Conservation (phyloP, 306 rosid genomes). For the Coriaria nepalensis region DNA sequence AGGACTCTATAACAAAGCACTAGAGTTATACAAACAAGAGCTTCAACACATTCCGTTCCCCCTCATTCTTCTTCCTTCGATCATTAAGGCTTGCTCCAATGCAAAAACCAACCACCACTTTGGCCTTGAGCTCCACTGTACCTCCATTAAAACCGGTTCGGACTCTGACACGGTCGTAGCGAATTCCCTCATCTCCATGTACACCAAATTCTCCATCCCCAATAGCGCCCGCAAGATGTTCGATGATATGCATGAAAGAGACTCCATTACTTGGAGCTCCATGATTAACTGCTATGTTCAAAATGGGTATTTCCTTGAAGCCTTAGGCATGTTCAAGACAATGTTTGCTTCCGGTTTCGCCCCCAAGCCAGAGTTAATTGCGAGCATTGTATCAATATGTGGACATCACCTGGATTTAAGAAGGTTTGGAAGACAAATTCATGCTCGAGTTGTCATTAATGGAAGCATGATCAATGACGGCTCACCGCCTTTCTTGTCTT, state of each 20-base stretch:
- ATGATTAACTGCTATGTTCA: slow-evolving; percentile 48
- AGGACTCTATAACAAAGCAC: slow-evolving; percentile 26
- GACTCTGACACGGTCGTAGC: slow-evolving; percentile 27
- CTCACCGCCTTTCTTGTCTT: slow-evolving; percentile 28
- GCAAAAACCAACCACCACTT: slow-evolving; percentile 17
- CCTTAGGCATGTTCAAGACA: slow-evolving; percentile 23
- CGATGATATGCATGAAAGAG: slow-evolving; percentile 43
- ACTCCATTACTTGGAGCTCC: slow-evolving; percentile 48
- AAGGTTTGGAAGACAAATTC: slow-evolving; percentile 33
- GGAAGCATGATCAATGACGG: slow-evolving; percentile 18
- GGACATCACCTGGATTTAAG: slow-evolving; percentile 26
- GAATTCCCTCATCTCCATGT: slow-evolving; percentile 52
- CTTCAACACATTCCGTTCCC: slow-evolving; percentile 18
- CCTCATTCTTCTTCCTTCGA: slow-evolving; percentile 39
- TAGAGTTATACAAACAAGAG: slow-evolving; percentile 27
- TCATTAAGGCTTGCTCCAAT: slow-evolving; percentile 45
- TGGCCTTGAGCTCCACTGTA: slow-evolving; percentile 46
- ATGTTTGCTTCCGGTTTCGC: slow-evolving; percentile 24
- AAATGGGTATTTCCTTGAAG: slow-evolving; percentile 30
- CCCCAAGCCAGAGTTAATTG: slow-evolving; percentile 45
- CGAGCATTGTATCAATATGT: slow-evolving; percentile 35
- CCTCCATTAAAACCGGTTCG: slow-evolving; percentile 28
- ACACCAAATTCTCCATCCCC: slow-evolving; percentile 22
- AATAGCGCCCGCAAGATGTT: slow-evolving; percentile 37
- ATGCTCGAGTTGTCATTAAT: slow-evolving; percentile 35